Evolutionary conservation across 495 filamentous ascomycete species (phyloP), one percentile per base, ranked within the genome.

Genomic region (Copromyces sp.): DNA sequence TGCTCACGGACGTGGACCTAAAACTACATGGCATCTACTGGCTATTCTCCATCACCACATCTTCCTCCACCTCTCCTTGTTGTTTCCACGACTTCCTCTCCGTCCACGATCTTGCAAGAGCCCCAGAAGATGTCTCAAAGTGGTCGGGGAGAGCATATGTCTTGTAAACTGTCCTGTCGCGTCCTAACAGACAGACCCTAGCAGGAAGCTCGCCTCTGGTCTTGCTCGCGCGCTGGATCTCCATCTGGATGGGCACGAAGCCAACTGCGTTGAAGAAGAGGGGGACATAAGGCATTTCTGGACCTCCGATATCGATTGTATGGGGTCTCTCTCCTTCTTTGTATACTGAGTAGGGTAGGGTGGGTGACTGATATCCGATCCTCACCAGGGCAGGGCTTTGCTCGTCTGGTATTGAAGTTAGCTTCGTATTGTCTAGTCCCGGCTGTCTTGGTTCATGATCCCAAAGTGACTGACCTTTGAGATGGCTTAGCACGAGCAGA

Each of bases 171-270:
- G 80, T 73, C 69, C 77, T 78, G 70, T 86, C 83, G 24, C 75
- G 80, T 11, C 84, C 82, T 7, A 88, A 71, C 3, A 89, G 68
- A 69, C 84, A 84, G 9, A 88, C 76, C 61, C 84, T 78, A 17
- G 79, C 75, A 7, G 81, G 80, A 8, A 84, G 74, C 45, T 82
- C 78, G 12, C 79, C 83, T 9, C 80, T 73, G 20, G 79, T 72
- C 3, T 77, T 77, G 59, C 75, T 80, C n/a, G 75, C 73, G n/a
- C 72, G 75, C 45, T 81, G 82, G 7, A 85, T 77, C 69, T 86
- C 85, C 80, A 89, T 86, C 71, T 81, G 83, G 11, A 80, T 74
- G 1, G 86, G 85, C 1, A 76, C 71, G 68, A 88, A 86, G 9
- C 74, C 75, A 4, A 79, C 74, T 12, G 80, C 74, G 38, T 78